These are phyloP conservation scores for Pythium diclinum DNA, from an alignment of 352 stramenopile species.

Conservation along the genomic window DNA sequence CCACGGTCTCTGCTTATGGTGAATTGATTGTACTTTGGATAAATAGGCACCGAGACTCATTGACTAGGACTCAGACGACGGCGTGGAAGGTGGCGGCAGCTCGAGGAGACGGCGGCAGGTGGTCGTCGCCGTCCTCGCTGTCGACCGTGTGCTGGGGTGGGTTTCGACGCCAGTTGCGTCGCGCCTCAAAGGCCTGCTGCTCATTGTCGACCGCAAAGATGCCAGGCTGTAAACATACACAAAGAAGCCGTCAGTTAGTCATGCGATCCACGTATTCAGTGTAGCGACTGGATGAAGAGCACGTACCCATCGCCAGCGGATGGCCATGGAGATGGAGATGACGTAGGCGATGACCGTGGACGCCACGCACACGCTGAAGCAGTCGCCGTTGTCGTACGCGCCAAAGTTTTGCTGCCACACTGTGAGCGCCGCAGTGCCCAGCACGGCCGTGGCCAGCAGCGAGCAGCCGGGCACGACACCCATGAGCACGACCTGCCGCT, in stretches of 20 bases:
- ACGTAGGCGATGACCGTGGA: slow-evolving; percentile 67
- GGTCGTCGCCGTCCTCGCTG: neutral
- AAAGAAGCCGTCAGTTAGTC: neutral
- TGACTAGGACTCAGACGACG: slow-evolving; percentile 9
- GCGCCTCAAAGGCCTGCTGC: slow-evolving; percentile 41
- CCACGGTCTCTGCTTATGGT: neutral
- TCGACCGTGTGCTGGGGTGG: neutral
- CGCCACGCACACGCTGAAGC: slow-evolving; percentile 61
- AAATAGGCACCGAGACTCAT: slow-evolving; percentile 12
- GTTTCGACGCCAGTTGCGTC: slow-evolving; percentile 20
- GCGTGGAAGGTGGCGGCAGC: slow-evolving; percentile 13
- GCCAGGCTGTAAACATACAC: slow-evolving; percentile 41
- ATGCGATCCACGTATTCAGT: neutral
- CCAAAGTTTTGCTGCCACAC: slow-evolving; percentile 60
- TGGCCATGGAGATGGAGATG: slow-evolving; percentile 65
- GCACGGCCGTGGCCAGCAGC: slow-evolving; percentile 46
- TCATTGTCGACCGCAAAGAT: slow-evolving; percentile 76
- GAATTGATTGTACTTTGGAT: slow-evolving; percentile 5
- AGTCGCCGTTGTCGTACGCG: slow-evolving; percentile 69
- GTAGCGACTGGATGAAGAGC: neutral
- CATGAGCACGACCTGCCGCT: slow-evolving; percentile 54
- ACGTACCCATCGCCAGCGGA: slow-evolving; percentile 66
- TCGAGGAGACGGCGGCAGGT: neutral
- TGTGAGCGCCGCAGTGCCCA: slow-evolving; percentile 40
- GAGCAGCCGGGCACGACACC: slow-evolving; percentile 50